Evolutionary conservation across 768 basidiomycete genomes (phyloP).

Genomic region (Glaciozyma antarctica): DNA sequence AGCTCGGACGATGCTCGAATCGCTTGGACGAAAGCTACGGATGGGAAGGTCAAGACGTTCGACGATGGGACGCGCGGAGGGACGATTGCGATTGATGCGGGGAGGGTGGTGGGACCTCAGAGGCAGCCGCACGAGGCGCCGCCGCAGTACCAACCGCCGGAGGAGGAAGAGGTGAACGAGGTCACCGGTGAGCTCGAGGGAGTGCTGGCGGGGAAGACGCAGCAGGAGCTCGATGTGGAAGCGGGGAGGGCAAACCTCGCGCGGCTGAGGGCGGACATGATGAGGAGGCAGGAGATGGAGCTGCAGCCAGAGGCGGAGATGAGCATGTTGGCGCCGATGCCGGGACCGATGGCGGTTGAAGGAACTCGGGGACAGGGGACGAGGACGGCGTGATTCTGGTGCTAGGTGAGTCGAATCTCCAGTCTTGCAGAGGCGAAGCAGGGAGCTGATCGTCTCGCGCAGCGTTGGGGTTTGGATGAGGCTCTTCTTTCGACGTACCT

Average conservation of each 20-base stretch:
- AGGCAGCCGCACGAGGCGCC: neutral
- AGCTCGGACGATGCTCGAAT: slow-evolving; percentile 8
- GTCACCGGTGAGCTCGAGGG: neutral
- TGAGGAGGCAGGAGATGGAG: neutral
- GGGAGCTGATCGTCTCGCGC: too few species aligned
- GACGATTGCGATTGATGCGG: slow-evolving; percentile 22
- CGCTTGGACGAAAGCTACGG: slow-evolving; percentile 28
- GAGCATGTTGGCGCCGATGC: neutral
- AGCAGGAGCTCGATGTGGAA: neutral
- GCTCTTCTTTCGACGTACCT: neutral
- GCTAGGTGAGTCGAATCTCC: too few species aligned
- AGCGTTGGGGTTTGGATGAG: neutral
- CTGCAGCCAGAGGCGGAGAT: neutral
- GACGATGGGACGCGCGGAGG: neutral
- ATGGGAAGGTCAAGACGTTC: slow-evolving; percentile 22
- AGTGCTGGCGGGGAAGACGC: neutral
- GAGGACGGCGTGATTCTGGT: too few species aligned
- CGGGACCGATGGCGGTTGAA: neutral
- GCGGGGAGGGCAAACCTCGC: neutral
- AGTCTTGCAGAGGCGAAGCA: too few species aligned
- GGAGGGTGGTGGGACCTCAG: slow-evolving; percentile 14
- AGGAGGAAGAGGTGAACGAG: neutral
- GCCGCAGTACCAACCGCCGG: neutral
- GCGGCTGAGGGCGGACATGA: neutral
- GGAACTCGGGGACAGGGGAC: too few species aligned